phyloP scores from a whole-genome alignment of 2,329 filamentous ascomycete genomes.

The Macrophomina tecta region DNA sequence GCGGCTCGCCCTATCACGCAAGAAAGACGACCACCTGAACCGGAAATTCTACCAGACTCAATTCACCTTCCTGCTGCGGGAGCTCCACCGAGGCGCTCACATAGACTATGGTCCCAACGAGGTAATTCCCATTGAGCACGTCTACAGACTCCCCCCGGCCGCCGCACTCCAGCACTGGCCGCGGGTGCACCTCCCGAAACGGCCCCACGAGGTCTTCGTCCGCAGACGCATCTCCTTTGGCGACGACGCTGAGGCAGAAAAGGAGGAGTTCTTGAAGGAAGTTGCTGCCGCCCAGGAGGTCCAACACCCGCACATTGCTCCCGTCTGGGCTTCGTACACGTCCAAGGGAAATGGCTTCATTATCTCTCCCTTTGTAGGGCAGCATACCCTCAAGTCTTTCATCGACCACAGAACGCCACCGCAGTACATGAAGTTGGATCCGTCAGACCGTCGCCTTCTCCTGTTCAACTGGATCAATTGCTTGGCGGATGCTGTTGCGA shows the following conservation, averaged over 20 bases:
- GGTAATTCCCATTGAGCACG: slow-evolving; percentile 70
- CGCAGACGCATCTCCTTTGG: slow-evolving; percentile 64
- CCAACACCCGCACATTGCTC: slow-evolving; percentile 72
- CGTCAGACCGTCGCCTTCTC: slow-evolving; percentile 64
- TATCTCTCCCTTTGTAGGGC: slow-evolving; percentile 69
- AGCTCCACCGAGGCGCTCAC: slow-evolving; percentile 66
- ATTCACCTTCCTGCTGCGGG: slow-evolving; percentile 72
- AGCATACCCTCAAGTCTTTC: slow-evolving; percentile 71
- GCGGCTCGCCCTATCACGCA: slow-evolving; percentile 65
- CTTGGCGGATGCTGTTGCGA: slow-evolving; percentile 70
- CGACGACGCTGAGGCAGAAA: slow-evolving; percentile 40
- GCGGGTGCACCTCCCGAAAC: slow-evolving; percentile 70
- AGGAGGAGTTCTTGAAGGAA: slow-evolving; percentile 64
- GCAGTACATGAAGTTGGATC: slow-evolving; percentile 66
- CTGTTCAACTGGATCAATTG: slow-evolving; percentile 79
- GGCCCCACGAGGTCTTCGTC: slow-evolving; percentile 62
- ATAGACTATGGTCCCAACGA: slow-evolving; percentile 70
- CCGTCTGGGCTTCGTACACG: slow-evolving; percentile 73
- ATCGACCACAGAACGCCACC: slow-evolving; percentile 66
- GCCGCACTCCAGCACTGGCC: slow-evolving; percentile 56
- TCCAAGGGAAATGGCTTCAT: slow-evolving; percentile 68
- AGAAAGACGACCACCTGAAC: slow-evolving; percentile 68
- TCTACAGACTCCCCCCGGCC: slow-evolving; percentile 63
- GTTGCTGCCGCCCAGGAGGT: slow-evolving; percentile 64
- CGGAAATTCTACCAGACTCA: slow-evolving; percentile 73